Evolutionary conservation across 768 basidiomycete species (phyloP), one percentile per base, ranked within the genome.

Genomic region (Clathrus columnatus): DNA sequence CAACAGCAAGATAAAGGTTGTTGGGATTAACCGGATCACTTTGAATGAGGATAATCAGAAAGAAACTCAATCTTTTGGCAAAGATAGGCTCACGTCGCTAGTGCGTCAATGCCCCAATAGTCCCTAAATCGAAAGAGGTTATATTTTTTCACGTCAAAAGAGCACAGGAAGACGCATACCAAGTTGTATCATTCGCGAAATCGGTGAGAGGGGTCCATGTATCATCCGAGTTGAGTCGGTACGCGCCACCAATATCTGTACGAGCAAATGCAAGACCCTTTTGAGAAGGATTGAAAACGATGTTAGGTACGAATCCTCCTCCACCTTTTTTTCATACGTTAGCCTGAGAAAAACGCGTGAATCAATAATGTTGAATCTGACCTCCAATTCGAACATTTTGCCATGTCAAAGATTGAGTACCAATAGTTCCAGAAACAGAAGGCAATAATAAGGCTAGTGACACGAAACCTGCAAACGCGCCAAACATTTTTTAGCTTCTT

Each of bases 161-260:
- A n/a, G n/a, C 16, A 29, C 42, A 23, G 10, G 26, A 14, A 48
- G 14, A 44, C 20, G 16, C 30, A 52, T 79, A 75, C 82, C 82
- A 83, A 46, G 71, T 61, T 67, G 70, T 72, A 59, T 71, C 56
- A 56, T 70, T 68, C 26, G 63, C 73, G 56, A 80, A 83, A 61
- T 84, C 83, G 32, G 82, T 69, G 20, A 84, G 67, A 41, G 82
- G 81, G 0, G 79, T 80, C 83, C 83, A 84, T 1, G 78, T 68
- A 50, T 80, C 77, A 60, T 82, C 78, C 1, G 78, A 41, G 62
- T 84, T 83, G 62, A 84, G 67, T 61, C 73, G 79, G 66, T 84
- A 83, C 20, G 78, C 81, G 24, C 81, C 82, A 52, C 82, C 82
- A 32, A 85, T 82, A 65, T 84, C 83, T 7, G 82, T 83, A 21